A percentile compares a stretch with the other conserved stretches of the same genome.
phyloP scores from a whole-genome alignment of 2,329 filamentous ascomycete species.

The Pyrenophora tritici-repentis region DNA sequence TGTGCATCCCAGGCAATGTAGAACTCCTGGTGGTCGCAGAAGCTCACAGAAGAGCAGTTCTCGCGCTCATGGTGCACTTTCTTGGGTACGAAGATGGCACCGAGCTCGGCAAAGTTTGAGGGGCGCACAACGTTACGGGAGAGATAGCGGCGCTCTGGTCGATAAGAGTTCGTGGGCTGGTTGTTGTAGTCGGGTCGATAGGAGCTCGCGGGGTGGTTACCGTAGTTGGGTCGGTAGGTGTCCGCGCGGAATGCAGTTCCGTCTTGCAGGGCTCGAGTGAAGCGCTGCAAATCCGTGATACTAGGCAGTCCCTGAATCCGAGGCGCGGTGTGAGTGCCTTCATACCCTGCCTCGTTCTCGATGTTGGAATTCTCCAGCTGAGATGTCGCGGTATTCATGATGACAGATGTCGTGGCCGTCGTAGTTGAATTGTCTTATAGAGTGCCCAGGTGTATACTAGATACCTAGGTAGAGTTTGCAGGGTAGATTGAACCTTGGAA shows the following conservation, averaged over 20 bases:
- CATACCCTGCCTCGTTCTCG: neutral
- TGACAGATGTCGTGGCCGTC: too few relatives aligned
- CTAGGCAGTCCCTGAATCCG: neutral
- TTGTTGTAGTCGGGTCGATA: conserved; percentile 11
- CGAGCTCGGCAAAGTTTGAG: neutral
- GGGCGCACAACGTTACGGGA: neutral
- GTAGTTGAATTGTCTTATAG: too few relatives aligned
- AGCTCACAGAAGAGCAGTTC: neutral
- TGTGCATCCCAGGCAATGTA: conserved; percentile 4
- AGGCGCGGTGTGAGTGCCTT: neutral
- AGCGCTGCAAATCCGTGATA: neutral
- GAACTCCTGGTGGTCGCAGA: conserved; percentile 10
- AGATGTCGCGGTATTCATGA: neutral
- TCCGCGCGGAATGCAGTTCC: conserved; percentile 3
- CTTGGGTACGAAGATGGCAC: neutral
- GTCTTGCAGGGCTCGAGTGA: neutral
- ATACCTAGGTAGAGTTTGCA: too few relatives aligned
- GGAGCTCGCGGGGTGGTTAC: conserved; percentile 6
- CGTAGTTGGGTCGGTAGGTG: conserved; percentile 13
- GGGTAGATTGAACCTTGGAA: too few relatives aligned
- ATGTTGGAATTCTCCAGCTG: neutral
- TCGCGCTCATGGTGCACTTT: neutral
- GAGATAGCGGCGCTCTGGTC: neutral
- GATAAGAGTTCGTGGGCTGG: conserved; percentile 1
- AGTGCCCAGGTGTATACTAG: too few relatives aligned